Base-by-base conservation (phyloP, 257 asterid genomes). In the Solanum arcanum region DNA sequence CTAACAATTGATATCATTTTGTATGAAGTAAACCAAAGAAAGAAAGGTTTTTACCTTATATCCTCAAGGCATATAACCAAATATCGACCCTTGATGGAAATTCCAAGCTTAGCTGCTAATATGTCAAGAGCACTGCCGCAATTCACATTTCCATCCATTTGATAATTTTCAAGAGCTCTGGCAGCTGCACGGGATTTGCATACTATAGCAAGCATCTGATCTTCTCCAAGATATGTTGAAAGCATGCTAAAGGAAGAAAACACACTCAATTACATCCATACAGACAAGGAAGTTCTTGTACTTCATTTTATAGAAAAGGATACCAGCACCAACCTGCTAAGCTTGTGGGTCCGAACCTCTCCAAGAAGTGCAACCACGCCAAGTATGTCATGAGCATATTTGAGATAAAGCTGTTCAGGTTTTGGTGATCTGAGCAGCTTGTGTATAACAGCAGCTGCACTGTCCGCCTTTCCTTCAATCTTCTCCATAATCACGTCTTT, bases 291-390 rank as follows among this genome's bases (percentile, higher is more conserved):
- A 31, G 37, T 49, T 18, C 62, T 47, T 27, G 15, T 41, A 74
- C 5, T 23, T 60, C 62, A 3, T 16, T 35, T 44, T 52, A 25
- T 29, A 18, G 60, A 41, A 72, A 56, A 37, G 35, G 21, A 8
- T 46, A n/a, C 82, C 39, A 47, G 52, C 41, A 33, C 10, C 37
- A 86, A 93, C 98, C 96, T 93, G 97, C 98, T 93, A 60, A 95
- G 92, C 49, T 89, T 89, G 64, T 89, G 41, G 91, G 88, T 91
- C 33, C 20, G 83, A 60, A 90, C 92, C 59, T 91, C 87, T 90
- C 94, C 98, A 35, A 95, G 91, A 85, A 91, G 92, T 29, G 98
- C 97, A 86, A 93, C 96, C 11, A 91, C 92, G 16, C 98, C 98
- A 14, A 94, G 88, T 80, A 94, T 56, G 75, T 90, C 89, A 18